Evolutionary conservation across 768 basidiomycete species (phyloP).

Genomic region (Lentinula aciculospora): DNA sequence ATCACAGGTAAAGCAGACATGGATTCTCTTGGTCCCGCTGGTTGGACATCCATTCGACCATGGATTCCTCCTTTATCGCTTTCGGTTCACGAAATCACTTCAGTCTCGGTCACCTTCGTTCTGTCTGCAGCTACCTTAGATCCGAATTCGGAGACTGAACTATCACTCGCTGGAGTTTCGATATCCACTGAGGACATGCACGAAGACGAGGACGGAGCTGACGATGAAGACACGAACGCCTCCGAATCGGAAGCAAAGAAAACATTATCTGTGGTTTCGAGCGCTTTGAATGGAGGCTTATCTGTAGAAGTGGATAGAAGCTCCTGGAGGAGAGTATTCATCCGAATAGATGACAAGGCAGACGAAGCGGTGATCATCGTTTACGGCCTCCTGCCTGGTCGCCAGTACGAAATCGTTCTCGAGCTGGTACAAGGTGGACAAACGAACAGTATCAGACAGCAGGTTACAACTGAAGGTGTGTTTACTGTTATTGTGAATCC

Average conservation of each 20-base stretch:
- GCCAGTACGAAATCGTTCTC: conserved; percentile 88
- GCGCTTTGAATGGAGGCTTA: conserved; percentile 67
- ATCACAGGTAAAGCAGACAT: neutral
- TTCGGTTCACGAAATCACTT: conserved; percentile 74
- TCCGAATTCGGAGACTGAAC: conserved; percentile 29
- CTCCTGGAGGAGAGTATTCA: conserved; percentile 74
- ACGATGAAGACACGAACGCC: conserved; percentile 16
- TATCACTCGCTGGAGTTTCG: conserved; percentile 36
- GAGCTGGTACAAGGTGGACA: conserved; percentile 62
- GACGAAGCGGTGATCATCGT: conserved; percentile 91
- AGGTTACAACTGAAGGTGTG: conserved; percentile 65
- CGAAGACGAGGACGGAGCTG: conserved; percentile 27
- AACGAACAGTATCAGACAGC: conserved; percentile 41
- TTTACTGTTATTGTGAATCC: conserved; percentile 6
- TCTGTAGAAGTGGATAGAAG: conserved; percentile 77
- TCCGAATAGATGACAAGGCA: conserved; percentile 70
- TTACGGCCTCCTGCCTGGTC: conserved; percentile 82
- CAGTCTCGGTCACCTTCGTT: conserved; percentile 79
- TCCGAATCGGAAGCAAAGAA: conserved; percentile 16
- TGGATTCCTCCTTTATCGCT: conserved; percentile 72
- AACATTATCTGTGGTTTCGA: conserved; percentile 46
- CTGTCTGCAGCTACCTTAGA: conserved; percentile 50
- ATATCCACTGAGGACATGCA: conserved; percentile 25
- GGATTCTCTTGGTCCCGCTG: conserved; percentile 17
- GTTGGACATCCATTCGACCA: conserved; percentile 72